Evolutionary conservation across 2,329 filamentous ascomycete genomes (phyloP), one percentile per base, ranked within the genome.

Genomic region (Penicillium sp.): DNA sequence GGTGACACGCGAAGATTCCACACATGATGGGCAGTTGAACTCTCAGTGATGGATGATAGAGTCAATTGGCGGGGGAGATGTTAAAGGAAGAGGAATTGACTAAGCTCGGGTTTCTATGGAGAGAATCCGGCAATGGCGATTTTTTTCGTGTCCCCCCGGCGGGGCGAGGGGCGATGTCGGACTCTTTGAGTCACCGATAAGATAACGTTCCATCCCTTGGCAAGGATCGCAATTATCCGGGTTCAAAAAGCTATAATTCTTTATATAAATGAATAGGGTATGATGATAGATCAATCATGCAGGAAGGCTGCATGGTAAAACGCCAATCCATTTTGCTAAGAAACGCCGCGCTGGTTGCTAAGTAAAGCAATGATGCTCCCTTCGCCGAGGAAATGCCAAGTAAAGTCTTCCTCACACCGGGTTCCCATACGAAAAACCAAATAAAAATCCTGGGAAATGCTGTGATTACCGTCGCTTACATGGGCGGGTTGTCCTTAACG

Each of bases 1-100:
- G 81, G 77, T 96, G 90, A 78, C 92, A 96, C 68, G 90, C 92
- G 76, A 96, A 96, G 71, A 96, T 95, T 76, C 91, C 91, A 87
- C 91, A 96, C 91, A 96, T 96, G 67, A 74, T 88, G 80, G 60
- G 70, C 73, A 68, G 57, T 54, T 54, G 59, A 51, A 24, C 34
- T 26, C 42, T 33, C 51, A 26, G 39, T 24, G 24, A 21, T 36
- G 43, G 45, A 42, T 42, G 47, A 43, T 51, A 61, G 24, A 39
- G 42, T 48, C 45, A 60, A 54, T 56, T 53, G 39, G 3, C 52
- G 52, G 41, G 38, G 41, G 58, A 42, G 44, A 29, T 39, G 28
- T 38, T 51, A 47, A 31, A 49, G 46, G 45, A 49, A 26, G 34
- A 48, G 43, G 49, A 61, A 61, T 64, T 62, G 56, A 57, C 54